Base-by-base conservation (phyloP, 768 basidiomycete genomes). In the Asterophora lycoperdoides region DNA sequence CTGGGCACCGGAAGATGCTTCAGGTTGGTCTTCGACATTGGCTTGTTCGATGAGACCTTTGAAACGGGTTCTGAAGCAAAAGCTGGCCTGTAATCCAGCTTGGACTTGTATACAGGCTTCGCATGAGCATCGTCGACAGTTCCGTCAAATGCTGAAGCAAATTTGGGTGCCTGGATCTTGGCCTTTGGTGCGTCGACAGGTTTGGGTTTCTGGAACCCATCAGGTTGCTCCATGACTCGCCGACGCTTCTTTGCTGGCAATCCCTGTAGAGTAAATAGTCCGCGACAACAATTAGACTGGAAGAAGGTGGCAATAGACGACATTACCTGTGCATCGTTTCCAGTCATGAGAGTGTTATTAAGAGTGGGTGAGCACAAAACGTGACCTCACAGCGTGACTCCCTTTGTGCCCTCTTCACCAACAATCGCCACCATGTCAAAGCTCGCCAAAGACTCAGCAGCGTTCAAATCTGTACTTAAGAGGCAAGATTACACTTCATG, bases 401-500 rank as follows among this genome's bases (percentile, higher is more conserved):
- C 6, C 14, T 29, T 34, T 29, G 38, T 33, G 11, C 19, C 18
- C 26, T 41, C 29, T 56, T 50, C 36, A 13, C 34, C n/a, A 36
- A 26, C 56, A 38, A 50, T n/a, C n/a, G 29, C 64, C 60, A 60
- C 56, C 66, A 88, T 87, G 86, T 80, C 84, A 19, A 74, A 73
- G 51, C 77, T 89, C 33, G 76, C 77, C n/a, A 74, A 81, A 65
- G 88, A 89, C 53, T 73, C 79, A 41, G 82, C 86, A 47, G 71
- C 81, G 33, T 89, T 89, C 75, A 86, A 86, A 62, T 73, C 71
- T 8, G 70, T 75, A 9, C 67, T 89, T 20, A 74, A 82, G 11
- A 68, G 81, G 46, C 84, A 85, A 63, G 80, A 88, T 60, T 84
- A 77, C 51, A 67, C 78, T 0, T 87, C 88, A 53, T 89, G 87